Base-by-base conservation (phyloP, 768 basidiomycete species). In the Leccinum longicurvipes region DNA sequence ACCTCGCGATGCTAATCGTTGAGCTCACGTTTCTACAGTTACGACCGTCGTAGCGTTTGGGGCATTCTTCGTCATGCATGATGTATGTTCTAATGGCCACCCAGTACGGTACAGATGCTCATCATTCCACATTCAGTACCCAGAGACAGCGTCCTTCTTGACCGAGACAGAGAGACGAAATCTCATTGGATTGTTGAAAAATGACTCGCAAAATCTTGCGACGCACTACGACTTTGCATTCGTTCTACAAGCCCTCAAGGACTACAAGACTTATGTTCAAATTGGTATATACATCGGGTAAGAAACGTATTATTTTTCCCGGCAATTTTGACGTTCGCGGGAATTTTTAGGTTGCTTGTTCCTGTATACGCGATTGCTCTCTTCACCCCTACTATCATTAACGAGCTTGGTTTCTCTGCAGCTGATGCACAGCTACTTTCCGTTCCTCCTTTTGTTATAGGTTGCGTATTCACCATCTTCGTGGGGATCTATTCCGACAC, bases 71-170 rank as follows among this genome's bases (percentile, higher is more conserved):
- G 74, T 75, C 65, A 79, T 85, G 72, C 69, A 83, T 56, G 82
- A 84, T 65, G 80, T 80, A 52, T 39, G 77, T 41, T 12, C 12
- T 5, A 25, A 36, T 41, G 11, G 53, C 52, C 46, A 24, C 31
- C n/a, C 4, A 0, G 15, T 24, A 36, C 3, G 17, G 8, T 42
- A 27, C 9, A 23, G 15, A 28, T 48, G n/a, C 47, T 44, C 15
- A 56, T 36, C n/a, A 29, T 46, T n/a, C 46, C 2, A 32, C 32
- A 24, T 25, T 3, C 53, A 79, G 78, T 82, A 81, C 67, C 81
- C 82, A 27, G 77, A 79, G 59, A 84, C 82, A 6, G 82, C 82
- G 15, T 73, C 67, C 29, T 85, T 83, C 70, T 66, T 84, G 55
- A 77, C 72, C 12, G 69, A 73, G 7, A 55, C 59, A 5, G 82